Conservation (phyloP, 306 rosid species). For the Pterocarpus macrocarpus region DNA sequence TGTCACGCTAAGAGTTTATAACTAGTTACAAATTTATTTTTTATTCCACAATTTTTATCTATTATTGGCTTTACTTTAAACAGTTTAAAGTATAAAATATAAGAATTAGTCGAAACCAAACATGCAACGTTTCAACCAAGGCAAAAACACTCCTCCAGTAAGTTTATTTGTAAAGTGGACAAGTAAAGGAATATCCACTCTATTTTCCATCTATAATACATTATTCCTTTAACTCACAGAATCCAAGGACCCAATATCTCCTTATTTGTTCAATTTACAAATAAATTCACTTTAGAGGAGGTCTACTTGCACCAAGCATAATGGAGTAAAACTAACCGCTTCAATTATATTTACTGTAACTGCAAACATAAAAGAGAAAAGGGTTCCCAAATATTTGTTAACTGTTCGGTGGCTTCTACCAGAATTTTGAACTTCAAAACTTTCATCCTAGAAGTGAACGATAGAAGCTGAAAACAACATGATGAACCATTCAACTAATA, state of each 20-base stretch:
- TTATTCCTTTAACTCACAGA: not conserved
- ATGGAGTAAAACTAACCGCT: conserved; percentile 35
- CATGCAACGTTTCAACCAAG: no score
- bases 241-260: not conserved
- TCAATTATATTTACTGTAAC: conserved; percentile 46
- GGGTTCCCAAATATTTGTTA: conserved; percentile 54
- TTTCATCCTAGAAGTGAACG: conserved; percentile 59
- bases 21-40: no score
- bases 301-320: conserved; percentile 8
- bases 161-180: not conserved
- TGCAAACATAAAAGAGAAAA: conserved; percentile 46
- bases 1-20: no score
- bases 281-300: no score
- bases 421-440: conserved; percentile 53
- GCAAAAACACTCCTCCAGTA: no score
- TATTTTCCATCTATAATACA: not conserved
- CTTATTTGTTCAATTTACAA: not conserved
- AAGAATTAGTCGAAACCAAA: no score
- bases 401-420: conserved; percentile 56
- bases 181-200: not conserved
- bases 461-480: conserved; percentile 53
- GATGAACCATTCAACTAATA: conserved; percentile 62
- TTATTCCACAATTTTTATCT: no score
- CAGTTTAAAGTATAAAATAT: no score
- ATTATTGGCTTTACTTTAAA: no score